Percentiles rank a stretch among this genome's conserved stretches.
These are phyloP conservation scores for Neoboletus magnificus DNA, from an alignment of 768 basidiomycete genomes.

Conservation along the genomic window DNA sequence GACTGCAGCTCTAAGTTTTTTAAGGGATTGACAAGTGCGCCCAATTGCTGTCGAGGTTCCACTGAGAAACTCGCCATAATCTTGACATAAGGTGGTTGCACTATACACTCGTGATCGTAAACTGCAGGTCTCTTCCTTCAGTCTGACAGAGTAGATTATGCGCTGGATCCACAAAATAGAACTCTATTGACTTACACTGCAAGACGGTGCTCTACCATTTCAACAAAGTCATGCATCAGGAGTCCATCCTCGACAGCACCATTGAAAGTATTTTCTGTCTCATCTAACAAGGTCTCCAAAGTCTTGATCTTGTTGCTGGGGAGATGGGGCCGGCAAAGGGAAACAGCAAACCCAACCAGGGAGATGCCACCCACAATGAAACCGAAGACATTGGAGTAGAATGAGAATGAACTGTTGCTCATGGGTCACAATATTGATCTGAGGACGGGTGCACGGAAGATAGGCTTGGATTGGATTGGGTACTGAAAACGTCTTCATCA, in stretches of 20 bases:
- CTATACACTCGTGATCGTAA: neutral
- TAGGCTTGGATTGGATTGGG: no score
- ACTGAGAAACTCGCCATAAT: neutral
- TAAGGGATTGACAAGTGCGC: neutral
- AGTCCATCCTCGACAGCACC: neutral
- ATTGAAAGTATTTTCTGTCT: neutral
- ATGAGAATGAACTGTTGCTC: neutral
- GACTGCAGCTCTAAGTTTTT: neutral
- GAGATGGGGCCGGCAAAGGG: neutral
- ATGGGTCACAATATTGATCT: no score
- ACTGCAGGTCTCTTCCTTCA: neutral
- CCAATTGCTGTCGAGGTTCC: slow-evolving; percentile 5
- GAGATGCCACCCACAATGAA: neutral
- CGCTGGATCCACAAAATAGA: no score
- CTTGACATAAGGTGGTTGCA: neutral
- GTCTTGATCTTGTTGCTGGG: neutral
- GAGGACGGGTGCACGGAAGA: no score
- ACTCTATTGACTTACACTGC: neutral
- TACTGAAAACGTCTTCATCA: no score
- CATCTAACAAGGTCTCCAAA: neutral
- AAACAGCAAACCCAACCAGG: neutral
- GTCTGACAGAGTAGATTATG: no score
- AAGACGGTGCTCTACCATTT: neutral
- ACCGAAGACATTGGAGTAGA: neutral
- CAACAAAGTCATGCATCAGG: neutral